phyloP scores from a whole-genome alignment of 2,329 filamentous ascomycete species.

The Drechslerella coelobrocha region DNA sequence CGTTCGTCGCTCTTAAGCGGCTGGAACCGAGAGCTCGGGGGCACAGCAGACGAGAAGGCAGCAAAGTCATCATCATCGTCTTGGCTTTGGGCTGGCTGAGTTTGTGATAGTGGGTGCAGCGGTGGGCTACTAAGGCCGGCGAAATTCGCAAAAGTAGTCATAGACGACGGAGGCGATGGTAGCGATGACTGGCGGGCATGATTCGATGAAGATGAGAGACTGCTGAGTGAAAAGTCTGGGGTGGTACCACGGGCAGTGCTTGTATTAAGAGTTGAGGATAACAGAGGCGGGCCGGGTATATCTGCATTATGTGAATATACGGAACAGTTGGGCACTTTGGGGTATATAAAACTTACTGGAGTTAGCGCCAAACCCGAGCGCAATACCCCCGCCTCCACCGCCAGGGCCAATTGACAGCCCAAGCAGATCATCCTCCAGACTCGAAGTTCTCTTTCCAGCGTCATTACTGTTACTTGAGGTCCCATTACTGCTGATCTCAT shows the following conservation, averaged over 20 bases:
- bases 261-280: constrained; percentile 70
- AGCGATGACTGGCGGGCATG: constrained; percentile 50
- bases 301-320: constrained; percentile 60
- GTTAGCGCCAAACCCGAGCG: constrained; percentile 77
- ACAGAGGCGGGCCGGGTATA: constrained; percentile 68
- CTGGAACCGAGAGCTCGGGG: constrained; percentile 62
- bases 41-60: constrained; percentile 88
- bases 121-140: constrained; percentile 65
- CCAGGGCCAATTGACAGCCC: constrained; percentile 77
- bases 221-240: constrained; percentile 49
- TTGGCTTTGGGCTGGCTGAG: constrained; percentile 57
- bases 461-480: constrained; percentile 57
- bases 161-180: constrained; percentile 59
- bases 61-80: constrained; percentile 83
- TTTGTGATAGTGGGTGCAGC: constrained; percentile 59
- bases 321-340: not conserved
- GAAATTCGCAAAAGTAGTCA: constrained; percentile 62
- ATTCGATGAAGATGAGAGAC: constrained; percentile 44
- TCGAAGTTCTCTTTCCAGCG: constrained; percentile 64
- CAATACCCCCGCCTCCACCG: constrained; percentile 81
- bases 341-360: constrained; percentile 65
- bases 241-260: constrained; percentile 63
- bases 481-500: constrained; percentile 72
- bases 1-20: constrained; percentile 70
- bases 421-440: constrained; percentile 86